These are phyloP conservation scores for Colletotrichum musicola DNA, from an alignment of 2,329 filamentous ascomycete genomes.

Conservation along the genomic window DNA sequence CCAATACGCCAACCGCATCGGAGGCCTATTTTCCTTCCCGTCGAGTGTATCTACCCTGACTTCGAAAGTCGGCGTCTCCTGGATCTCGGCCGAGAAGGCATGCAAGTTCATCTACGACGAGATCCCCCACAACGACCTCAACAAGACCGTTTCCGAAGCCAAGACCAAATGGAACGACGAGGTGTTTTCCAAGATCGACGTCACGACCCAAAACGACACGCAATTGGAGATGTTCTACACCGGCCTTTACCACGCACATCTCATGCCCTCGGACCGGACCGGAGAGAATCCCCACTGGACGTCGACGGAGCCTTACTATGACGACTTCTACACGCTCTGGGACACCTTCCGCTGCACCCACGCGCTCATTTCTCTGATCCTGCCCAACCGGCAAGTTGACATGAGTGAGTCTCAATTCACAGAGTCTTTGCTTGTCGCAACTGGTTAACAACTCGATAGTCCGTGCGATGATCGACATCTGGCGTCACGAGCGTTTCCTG, in stretches of 20 bases:
- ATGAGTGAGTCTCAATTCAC: slow-evolving; percentile 49
- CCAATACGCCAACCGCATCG: slow-evolving; percentile 62
- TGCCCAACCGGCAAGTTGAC: slow-evolving; percentile 64
- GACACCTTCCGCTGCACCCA: slow-evolving; percentile 66
- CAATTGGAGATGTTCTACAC: slow-evolving; percentile 68
- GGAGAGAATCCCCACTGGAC: slow-evolving; percentile 70
- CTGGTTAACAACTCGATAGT: slow-evolving; percentile 43
- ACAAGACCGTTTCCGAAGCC: slow-evolving; percentile 54
- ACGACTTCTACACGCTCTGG: slow-evolving; percentile 72
- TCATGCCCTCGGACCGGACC: slow-evolving; percentile 71
- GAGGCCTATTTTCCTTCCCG: slow-evolving; percentile 63
- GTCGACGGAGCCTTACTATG: slow-evolving; percentile 68
- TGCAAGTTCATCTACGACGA: slow-evolving; percentile 61
- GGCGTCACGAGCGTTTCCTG: slow-evolving; percentile 65
- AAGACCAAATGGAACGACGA: slow-evolving; percentile 60
- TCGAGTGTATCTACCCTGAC: slow-evolving; percentile 52
- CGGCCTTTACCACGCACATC: slow-evolving; percentile 70
- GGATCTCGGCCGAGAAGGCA: slow-evolving; percentile 61
- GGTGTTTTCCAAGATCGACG: slow-evolving; percentile 58
- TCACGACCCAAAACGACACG: slow-evolving; percentile 56
- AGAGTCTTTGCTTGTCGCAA: not conserved
- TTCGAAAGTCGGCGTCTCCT: slow-evolving; percentile 65
- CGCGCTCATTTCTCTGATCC: slow-evolving; percentile 65
- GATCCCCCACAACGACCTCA: slow-evolving; percentile 56
- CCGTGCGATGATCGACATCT: slow-evolving; percentile 69